Conservation (phyloP, 1,284 basidiomycete genomes). For the Gomphus sp. region DNA sequence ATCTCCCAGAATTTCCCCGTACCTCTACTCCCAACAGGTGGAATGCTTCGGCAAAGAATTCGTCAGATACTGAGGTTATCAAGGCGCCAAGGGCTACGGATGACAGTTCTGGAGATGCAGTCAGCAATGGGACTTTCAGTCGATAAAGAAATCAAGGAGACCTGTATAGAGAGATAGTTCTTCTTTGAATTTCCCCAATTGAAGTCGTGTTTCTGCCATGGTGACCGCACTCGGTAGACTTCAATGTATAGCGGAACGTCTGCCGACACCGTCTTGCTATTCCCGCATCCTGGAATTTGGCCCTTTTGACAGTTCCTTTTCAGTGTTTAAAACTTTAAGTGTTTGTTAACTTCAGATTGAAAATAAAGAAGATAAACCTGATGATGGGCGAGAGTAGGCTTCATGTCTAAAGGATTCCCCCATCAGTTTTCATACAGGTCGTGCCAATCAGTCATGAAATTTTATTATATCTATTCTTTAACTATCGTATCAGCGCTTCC, state of each 20-base stretch:
- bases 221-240: background rate
- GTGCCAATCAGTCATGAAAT: too few relatives aligned
- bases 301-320: too few relatives aligned
- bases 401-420: too few relatives aligned
- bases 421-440: too few relatives aligned
- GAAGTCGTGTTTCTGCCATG: constrained; percentile 15
- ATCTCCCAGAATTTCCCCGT: constrained; percentile 16
- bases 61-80: constrained; percentile 78
- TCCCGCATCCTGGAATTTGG: background rate
- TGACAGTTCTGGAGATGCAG: constrained; percentile 64
- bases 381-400: too few relatives aligned
- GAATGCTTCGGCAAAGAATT: constrained; percentile 88
- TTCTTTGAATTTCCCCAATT: constrained; percentile 47
- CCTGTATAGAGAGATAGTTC: constrained; percentile 54
- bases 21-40: constrained; percentile 83
- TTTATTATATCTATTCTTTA: too few relatives aligned
- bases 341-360: too few relatives aligned
- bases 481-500: constrained; percentile 31
- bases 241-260: background rate
- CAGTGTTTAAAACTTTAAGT: too few relatives aligned
- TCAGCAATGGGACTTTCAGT: background rate
- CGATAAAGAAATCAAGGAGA: constrained; percentile 18
- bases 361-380: too few relatives aligned
- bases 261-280: background rate
- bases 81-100: constrained; percentile 77